Evolutionary conservation across 768 basidiomycete genomes (phyloP), one percentile per base, ranked within the genome.

Genomic region (Amyloporia xantha): DNA sequence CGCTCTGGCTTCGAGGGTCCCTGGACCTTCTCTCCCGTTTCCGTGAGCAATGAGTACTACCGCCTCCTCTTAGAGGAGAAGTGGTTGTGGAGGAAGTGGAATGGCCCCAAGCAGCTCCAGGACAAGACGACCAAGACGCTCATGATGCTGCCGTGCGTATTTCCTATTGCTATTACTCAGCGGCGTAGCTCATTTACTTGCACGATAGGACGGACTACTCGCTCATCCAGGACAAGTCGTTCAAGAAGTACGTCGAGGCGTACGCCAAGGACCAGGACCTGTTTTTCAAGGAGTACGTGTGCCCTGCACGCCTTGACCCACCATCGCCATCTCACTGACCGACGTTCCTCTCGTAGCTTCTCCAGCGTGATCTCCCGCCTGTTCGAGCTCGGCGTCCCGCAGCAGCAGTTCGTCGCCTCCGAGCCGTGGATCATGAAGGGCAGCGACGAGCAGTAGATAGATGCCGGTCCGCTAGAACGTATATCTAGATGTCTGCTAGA

Each of bases 81-180:
- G 79, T 91, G 89, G 88, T 75, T 82, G n/a, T 95, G 93, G 93
- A 86, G 78, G 70, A 95, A 93, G 68, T 97, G 95, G 92, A 70
- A 71, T 53, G 94, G 91, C 45, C 91, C 93, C 19, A 92, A 91
- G 72, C 94, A 96, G 71, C 83, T 86, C 49, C 83, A 88, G 68
- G 95, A 97, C 71, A 93, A 91, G 79, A 82, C 79, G 69, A 93
- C 92, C 36, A 78, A 78, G 59, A 67, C 81, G 21, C 73, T 97
- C 44, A 97, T 97, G 94, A 97, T 97, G 94, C 71, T 97, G 39
- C 92, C 92, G 84, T 91, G 65, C 48, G 86, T 79, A 37, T 27
- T 30, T 25, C 36, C 24, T 12, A 17, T 2, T n/a, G n/a, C n/a
- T n/a, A n/a, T n/a, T n/a, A n/a, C n/a, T n/a, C n/a, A n/a, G n/a